A percentile compares a stretch with the other conserved stretches of the same genome.
These are phyloP conservation scores for Arabidopsis hybrid DNA, from an alignment of 441 rosid species.

Conservation along the genomic window DNA sequence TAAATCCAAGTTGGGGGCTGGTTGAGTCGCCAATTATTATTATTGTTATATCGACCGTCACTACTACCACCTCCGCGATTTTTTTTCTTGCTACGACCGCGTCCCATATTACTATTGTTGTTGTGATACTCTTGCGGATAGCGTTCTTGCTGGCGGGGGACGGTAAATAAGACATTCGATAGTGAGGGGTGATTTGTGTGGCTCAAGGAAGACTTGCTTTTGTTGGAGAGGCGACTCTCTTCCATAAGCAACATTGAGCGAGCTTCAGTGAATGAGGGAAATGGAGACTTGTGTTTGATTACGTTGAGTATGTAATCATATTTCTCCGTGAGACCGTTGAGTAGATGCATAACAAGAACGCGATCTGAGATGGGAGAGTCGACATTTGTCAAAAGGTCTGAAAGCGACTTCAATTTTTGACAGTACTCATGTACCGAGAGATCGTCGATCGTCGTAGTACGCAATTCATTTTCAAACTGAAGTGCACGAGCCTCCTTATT, in stretches of 20 bases:
- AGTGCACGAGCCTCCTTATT: neutral
- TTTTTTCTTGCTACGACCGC: neutral
- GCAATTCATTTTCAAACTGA: neutral
- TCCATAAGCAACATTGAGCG: constrained; percentile 4
- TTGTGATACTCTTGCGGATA: no score
- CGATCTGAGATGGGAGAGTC: neutral
- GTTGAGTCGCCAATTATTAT: neutral
- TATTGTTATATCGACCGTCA: neutral
- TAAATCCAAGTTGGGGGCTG: neutral
- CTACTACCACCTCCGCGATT: neutral
- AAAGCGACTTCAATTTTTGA: neutral
- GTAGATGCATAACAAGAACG: neutral
- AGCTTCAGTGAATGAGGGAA: neutral
- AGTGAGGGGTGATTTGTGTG: neutral
- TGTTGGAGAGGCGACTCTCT: constrained; percentile 1
- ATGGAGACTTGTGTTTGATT: neutral
- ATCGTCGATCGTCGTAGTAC: neutral
- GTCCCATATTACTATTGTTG: neutral
- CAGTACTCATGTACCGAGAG: neutral
- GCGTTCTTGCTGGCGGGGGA: neutral
- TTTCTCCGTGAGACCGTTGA: neutral
- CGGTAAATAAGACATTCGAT: neutral
- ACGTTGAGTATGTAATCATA: neutral
- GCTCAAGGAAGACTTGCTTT: neutral
- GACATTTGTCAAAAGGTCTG: neutral